Percentiles rank a stretch among this genome's conserved stretches.
Evolutionary conservation across 2,329 filamentous ascomycete genomes (phyloP).

Genomic region (Fusarium sp.): DNA sequence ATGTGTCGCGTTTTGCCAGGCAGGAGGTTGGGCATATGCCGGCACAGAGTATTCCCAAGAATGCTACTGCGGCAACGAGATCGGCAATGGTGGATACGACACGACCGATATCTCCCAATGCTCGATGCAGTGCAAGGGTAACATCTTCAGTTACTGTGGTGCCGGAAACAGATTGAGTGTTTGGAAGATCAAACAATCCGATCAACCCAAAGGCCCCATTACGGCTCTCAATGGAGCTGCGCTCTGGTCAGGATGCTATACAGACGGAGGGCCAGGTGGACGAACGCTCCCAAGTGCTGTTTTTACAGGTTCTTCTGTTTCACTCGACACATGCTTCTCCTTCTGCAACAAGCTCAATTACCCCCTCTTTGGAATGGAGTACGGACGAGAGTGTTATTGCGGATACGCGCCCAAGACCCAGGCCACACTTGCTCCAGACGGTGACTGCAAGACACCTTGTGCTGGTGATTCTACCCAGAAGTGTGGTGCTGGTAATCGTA

Average conservation of each 20-base stretch:
- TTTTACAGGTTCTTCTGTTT: conserved; percentile 38
- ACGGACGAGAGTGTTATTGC: conserved; percentile 42
- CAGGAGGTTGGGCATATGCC: conserved; percentile 51
- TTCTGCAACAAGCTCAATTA: conserved; percentile 44
- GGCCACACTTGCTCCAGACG: conserved; percentile 31
- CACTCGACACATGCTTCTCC: conserved; percentile 37
- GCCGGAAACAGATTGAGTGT: conserved; percentile 43
- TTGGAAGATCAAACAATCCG: conserved; percentile 37
- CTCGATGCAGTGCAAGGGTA: conserved; percentile 47
- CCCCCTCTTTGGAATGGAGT: conserved; percentile 45
- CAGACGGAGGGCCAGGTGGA: conserved; percentile 41
- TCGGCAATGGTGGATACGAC: conserved; percentile 31
- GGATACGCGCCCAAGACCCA: conserved; percentile 35
- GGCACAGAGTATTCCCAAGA: conserved; percentile 54
- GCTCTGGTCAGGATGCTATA: conserved; percentile 39
- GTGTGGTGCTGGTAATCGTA: conserved; percentile 38
- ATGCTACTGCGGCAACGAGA: conserved; percentile 52
- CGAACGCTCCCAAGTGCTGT: conserved; percentile 35
- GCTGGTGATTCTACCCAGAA: conserved; percentile 34
- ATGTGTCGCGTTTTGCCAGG: conserved; percentile 50
- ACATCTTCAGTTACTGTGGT: conserved; percentile 44
- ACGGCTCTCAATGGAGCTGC: conserved; percentile 35
- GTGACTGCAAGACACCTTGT: conserved; percentile 41
- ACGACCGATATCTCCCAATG: conserved; percentile 42
- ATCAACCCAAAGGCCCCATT: conserved; percentile 29